Percentiles rank a stretch among this genome's conserved stretches.
Evolutionary conservation across 1,139 yeast genomes (phyloP).

Genomic region (Saccharomyces hybrid): DNA sequence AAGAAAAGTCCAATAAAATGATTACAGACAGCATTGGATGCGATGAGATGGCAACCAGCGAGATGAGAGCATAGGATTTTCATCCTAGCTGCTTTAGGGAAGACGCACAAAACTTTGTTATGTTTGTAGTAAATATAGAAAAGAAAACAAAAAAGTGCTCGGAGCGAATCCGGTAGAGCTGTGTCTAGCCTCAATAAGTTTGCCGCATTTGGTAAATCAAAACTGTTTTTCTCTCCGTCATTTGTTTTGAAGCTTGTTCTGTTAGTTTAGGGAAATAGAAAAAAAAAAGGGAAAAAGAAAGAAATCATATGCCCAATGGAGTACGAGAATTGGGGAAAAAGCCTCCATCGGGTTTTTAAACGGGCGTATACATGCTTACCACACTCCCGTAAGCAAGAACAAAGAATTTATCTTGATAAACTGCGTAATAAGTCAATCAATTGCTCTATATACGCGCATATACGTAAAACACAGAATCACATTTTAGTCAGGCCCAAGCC

Average conservation of each 20-base stretch:
- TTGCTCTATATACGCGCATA: not conserved
- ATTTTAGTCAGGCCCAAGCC: not conserved
- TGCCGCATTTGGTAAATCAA: not conserved
- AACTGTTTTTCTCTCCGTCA: not conserved
- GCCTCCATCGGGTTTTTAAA: not conserved
- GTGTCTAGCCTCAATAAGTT: not conserved
- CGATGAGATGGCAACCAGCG: not conserved
- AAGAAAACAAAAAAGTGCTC: not conserved
- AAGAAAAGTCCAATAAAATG: not conserved
- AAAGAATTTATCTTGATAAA: not conserved
- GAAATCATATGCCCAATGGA: not conserved
- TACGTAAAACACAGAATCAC: not conserved
- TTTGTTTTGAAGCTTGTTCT: not conserved
- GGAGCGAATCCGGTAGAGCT: not conserved
- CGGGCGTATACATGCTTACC: not conserved
- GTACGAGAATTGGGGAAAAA: not conserved
- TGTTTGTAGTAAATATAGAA: not conserved
- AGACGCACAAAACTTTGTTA: not conserved
- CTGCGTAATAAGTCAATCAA: not conserved
- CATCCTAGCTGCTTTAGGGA: not conserved
- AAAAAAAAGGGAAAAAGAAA: not conserved
- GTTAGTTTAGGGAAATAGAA: not conserved
- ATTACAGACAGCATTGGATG: not conserved
- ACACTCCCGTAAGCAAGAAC: not conserved
- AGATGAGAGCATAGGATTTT: not conserved